Base-by-base conservation (phyloP, 805 yeast species). In the Allodekkera sacchari region DNA sequence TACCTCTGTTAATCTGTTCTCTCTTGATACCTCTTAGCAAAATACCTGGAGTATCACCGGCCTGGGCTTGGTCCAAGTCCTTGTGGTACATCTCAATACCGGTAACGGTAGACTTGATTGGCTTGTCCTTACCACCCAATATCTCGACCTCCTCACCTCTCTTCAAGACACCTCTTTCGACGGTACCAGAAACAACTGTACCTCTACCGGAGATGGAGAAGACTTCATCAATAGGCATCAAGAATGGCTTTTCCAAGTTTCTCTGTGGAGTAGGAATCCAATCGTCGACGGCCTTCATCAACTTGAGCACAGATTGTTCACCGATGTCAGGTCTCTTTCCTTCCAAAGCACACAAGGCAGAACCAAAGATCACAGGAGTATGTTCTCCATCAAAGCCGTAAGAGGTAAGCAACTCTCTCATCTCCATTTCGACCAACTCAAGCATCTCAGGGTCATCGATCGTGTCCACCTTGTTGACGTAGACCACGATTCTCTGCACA, bases 41-140 rank as follows among this genome's bases (percentile, higher is more conserved):
- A 51, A 92, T 77, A 67, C 98, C 98, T 60, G 95, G 94, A 64
- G 94, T 92, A 69, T 92, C 98, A 73, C 98, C 98, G 55, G 96
- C 98, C 79, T 82, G 82, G 47, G 97, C 97, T 53, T 77, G 73
- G 66, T 88, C 97, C 54, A 92, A 78, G 63, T 92, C 97, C 75
- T 92, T 92, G 78, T 87, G 88, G 79, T 92, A 92, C 96, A 88
- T 89, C 74, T 92, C 98, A 56, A 92, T 85, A 67, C 97, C 97
- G 36, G 98, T 92, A 43, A 88, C 96, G 42, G 82, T 84, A 50
- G 96, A 77, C 78, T 87, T 89, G 63, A 83, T 61, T 46, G 94
- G 89, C 57, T 75, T 74, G 50, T 77, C 77, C 66, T 81, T 78
- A 74, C 70, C 74, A 57, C 98, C 98, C 42, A 92, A 96, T 59